phyloP scores from a whole-genome alignment of 768 basidiomycete genomes.

The Pisolithus orientalis region DNA sequence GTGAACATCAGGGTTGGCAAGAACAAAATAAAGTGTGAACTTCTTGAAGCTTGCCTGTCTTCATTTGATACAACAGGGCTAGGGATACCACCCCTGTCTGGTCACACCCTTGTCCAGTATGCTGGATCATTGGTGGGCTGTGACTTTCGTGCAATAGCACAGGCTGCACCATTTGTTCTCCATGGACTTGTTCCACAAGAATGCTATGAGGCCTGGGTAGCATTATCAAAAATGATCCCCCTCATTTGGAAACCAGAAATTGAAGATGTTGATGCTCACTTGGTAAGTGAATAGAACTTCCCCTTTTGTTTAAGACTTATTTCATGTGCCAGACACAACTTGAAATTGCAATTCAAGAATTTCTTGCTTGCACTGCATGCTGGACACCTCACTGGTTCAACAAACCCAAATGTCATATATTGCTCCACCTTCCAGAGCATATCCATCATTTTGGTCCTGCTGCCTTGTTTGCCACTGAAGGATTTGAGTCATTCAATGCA shows the following conservation, averaged over 20 bases:
- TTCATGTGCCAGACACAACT: conserved; percentile 7
- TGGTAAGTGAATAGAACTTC: conserved; percentile 21
- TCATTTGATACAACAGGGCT: conserved; percentile 10
- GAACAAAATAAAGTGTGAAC: not conserved
- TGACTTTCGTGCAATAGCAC: conserved; percentile 15
- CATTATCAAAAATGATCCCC: conserved; percentile 27
- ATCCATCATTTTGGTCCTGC: conserved; percentile 37
- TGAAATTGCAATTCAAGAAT: conserved; percentile 27
- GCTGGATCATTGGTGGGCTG: conserved; percentile 12
- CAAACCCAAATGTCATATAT: conserved; percentile 40
- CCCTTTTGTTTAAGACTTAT: conserved; percentile 2
- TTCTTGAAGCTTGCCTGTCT: conserved; percentile 1
- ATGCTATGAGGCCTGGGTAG: conserved; percentile 26
- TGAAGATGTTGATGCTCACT: conserved; percentile 23
- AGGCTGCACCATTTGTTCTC: conserved; percentile 10
- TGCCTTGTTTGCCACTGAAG: conserved; percentile 37
- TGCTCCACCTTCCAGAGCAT: conserved; percentile 32
- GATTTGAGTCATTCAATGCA: conserved; percentile 37
- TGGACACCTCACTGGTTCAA: conserved; percentile 32
- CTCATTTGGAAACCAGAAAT: conserved; percentile 39
- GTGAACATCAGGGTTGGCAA: conserved; percentile 1
- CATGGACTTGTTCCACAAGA: conserved; percentile 10
- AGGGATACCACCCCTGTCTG: conserved; percentile 3
- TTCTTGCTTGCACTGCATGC: conserved; percentile 26
- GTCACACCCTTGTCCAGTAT: conserved; percentile 15